Percentiles rank a stretch among this genome's conserved stretches.
These are phyloP conservation scores for Kodamaea derodonti DNA, from an alignment of 1,139 yeast genomes.

Conservation along the genomic window DNA sequence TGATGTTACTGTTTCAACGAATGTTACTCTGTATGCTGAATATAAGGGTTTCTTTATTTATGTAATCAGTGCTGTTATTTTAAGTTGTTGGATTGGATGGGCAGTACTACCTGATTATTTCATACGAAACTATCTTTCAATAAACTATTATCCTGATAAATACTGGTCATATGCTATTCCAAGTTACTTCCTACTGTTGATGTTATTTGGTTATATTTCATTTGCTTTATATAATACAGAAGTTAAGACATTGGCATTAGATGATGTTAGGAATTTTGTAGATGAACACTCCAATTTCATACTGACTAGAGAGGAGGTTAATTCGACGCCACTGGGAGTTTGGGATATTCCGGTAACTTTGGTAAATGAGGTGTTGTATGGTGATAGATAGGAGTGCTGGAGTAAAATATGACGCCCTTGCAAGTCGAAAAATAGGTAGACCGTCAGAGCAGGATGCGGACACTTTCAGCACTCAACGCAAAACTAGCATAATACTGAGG, in stretches of 20 bases:
- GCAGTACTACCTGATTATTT: slow-evolving; percentile 57
- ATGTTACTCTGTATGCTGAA: slow-evolving; percentile 66
- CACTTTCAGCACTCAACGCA: too few species aligned
- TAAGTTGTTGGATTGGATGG: slow-evolving; percentile 63
- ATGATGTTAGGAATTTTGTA: slow-evolving; percentile 59
- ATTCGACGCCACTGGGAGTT: slow-evolving; percentile 71
- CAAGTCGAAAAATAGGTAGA: too few species aligned
- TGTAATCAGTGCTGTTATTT: slow-evolving; percentile 51
- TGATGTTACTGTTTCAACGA: slow-evolving; percentile 70
- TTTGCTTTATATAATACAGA: slow-evolving; percentile 73
- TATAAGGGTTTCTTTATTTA: slow-evolving; percentile 81
- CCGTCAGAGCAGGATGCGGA: too few species aligned
- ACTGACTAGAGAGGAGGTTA: slow-evolving; percentile 29
- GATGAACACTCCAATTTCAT: slow-evolving; percentile 64
- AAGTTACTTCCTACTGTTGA: slow-evolving; percentile 58
- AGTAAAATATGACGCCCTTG: too few species aligned
- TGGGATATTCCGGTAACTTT: slow-evolving; percentile 75
- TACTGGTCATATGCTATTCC: slow-evolving; percentile 88
- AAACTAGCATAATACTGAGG: too few species aligned
- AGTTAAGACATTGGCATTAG: slow-evolving; percentile 55
- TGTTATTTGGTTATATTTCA: slow-evolving; percentile 70
- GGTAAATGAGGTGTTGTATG: slow-evolving; percentile 67
- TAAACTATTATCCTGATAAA: slow-evolving; percentile 75
- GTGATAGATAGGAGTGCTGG: too few species aligned
- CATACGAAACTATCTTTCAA: slow-evolving; percentile 46